Conservation (phyloP, 257 asterid genomes). For the Lycium ferocissimum region DNA sequence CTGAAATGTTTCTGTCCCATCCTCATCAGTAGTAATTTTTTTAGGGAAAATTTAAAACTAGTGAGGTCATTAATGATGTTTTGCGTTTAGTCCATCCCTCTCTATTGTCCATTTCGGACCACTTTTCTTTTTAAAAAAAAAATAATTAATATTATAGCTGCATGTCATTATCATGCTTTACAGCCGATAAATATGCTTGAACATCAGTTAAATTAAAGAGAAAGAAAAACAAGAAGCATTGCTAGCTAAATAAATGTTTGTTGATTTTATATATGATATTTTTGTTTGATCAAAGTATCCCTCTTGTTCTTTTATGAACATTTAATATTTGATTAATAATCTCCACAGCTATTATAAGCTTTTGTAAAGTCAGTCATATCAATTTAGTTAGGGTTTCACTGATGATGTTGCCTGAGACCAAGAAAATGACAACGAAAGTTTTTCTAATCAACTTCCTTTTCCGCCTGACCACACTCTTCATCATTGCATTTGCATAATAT, state of each 20-base stretch:
- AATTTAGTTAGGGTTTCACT: neutral
- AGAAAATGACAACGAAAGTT: neutral
- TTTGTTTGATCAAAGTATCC: neutral
- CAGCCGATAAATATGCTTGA: neutral
- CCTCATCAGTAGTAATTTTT: neutral
- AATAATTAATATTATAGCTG: neutral
- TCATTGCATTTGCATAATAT: neutral
- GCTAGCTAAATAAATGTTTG: neutral
- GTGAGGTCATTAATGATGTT: neutral
- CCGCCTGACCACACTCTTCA: neutral
- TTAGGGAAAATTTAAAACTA: neutral
- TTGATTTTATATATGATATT: neutral
- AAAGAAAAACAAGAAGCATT: neutral
- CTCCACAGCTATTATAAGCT: neutral
- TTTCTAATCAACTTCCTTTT: neutral
- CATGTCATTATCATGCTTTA: neutral
- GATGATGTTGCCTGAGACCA: neutral
- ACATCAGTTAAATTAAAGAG: neutral
- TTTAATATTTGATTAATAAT: neutral
- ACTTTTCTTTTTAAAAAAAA: neutral
- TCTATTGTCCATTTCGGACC: neutral
- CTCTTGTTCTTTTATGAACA: neutral
- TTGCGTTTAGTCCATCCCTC: neutral
- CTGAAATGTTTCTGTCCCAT: too few relatives aligned
- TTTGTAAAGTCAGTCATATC: constrained; percentile 3